A percentile compares a stretch with the other conserved stretches of the same genome.
Conservation (phyloP, 2,329 filamentous ascomycete species). For the Myriosclerotinia duriaeana region DNA sequence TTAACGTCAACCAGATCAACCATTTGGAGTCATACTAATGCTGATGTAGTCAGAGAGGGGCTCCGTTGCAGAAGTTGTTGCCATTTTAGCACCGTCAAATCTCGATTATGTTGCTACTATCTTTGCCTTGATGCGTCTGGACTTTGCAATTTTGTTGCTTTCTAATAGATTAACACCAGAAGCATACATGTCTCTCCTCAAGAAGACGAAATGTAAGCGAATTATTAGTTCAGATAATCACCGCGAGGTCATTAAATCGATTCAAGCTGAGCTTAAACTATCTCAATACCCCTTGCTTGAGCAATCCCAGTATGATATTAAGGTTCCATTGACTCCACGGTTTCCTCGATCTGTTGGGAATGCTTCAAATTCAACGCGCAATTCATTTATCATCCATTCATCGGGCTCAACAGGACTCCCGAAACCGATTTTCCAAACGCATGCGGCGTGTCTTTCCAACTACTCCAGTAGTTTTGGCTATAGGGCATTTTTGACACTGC, state of each 20-base stretch:
- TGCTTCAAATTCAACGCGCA: slow-evolving; percentile 23
- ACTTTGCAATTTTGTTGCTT: slow-evolving; percentile 53
- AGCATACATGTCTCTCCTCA: slow-evolving; percentile 51
- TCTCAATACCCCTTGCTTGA: slow-evolving; percentile 32
- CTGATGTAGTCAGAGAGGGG: neutral
- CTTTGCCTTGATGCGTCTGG: slow-evolving; percentile 52
- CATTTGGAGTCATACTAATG: neutral
- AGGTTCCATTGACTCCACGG: slow-evolving; percentile 21
- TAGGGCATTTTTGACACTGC: slow-evolving; percentile 52
- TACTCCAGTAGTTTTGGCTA: slow-evolving; percentile 37
- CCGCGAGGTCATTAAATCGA: slow-evolving; percentile 20
- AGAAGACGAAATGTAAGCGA: slow-evolving; percentile 41
- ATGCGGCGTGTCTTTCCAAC: slow-evolving; percentile 40
- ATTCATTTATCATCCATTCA: slow-evolving; percentile 38
- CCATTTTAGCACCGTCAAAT: slow-evolving; percentile 38
- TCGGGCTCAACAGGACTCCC: slow-evolving; percentile 58
- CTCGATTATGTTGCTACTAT: slow-evolving; percentile 54
- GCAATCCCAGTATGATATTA: slow-evolving; percentile 27
- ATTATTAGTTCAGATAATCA: slow-evolving; percentile 23
- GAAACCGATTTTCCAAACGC: slow-evolving; percentile 56
- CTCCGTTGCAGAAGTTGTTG: slow-evolving; percentile 28
- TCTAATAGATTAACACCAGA: slow-evolving; percentile 53
- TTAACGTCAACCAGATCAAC: too few species aligned
- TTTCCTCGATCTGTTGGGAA: slow-evolving; percentile 22
- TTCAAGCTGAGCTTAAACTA: slow-evolving; percentile 28